Conservation (phyloP, 2,329 filamentous ascomycete genomes). For the Davidsoniella virescens region DNA sequence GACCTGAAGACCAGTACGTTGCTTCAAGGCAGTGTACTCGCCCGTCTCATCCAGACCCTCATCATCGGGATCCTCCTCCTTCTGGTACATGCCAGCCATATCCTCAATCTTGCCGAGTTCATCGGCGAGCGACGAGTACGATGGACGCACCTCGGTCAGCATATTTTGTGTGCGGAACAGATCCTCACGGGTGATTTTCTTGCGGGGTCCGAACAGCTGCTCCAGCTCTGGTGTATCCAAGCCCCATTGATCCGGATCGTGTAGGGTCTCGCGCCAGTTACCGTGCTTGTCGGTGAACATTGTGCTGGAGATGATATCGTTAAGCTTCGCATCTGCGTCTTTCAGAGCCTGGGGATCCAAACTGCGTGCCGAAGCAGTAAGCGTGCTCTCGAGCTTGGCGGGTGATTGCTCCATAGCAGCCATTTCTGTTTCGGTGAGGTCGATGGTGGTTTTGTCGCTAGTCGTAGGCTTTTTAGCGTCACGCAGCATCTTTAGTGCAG, state of each 20-base stretch:
- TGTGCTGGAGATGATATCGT: conserved; percentile 10
- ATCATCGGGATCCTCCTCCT: conserved; percentile 32
- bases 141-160: conserved; percentile 13
- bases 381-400: conserved; percentile 17
- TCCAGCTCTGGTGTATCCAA: conserved; percentile 15
- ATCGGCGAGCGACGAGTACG: conserved; percentile 20
- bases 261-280: conserved; percentile 22
- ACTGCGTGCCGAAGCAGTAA: conserved; percentile 3
- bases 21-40: conserved; percentile 35
- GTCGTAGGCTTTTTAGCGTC: conserved; percentile 18
- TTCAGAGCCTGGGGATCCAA: conserved; percentile 10
- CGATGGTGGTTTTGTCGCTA: conserved; percentile 27
- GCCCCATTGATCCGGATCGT: conserved; percentile 18
- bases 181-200: conserved; percentile 10
- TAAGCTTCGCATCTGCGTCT: conserved; percentile 9
- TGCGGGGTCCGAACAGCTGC: conserved; percentile 12
- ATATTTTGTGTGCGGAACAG: conserved; percentile 13
- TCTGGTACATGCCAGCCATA: conserved; percentile 34
- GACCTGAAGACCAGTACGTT: conserved; percentile 37
- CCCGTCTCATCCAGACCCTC: conserved; percentile 34
- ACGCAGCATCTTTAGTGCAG: conserved; percentile 27
- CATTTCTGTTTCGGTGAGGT: conserved; percentile 35
- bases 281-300: conserved; percentile 16
- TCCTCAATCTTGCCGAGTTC: conserved; percentile 36
- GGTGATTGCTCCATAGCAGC: conserved; percentile 34